Evolutionary conservation across 1,139 yeast genomes (phyloP).

Genomic region (Yamadazyma jaroonii): DNA sequence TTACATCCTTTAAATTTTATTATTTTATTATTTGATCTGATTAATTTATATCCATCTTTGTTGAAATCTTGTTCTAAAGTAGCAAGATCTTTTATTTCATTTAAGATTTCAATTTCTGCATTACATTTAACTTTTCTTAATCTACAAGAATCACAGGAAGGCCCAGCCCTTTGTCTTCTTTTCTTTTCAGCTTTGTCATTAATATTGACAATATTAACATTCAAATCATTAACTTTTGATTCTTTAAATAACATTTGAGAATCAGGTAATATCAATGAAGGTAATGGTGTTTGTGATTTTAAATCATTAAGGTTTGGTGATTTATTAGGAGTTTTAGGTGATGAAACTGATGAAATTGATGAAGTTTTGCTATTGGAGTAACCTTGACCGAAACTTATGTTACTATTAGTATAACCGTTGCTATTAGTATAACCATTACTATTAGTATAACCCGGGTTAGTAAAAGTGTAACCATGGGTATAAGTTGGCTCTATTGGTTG

Average conservation of each 20-base stretch:
- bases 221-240: not conserved
- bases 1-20: conserved; percentile 50
- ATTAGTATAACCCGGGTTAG: no score
- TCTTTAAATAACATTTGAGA: not conserved
- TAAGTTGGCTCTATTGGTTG: conserved; percentile 2
- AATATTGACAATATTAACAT: not conserved
- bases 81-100: not conserved
- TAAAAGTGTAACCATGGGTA: not conserved
- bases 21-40: conserved; percentile 31
- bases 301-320: conserved; percentile 1
- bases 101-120: conserved; percentile 47
- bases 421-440: not conserved
- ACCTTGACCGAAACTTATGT: not conserved
- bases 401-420: not conserved
- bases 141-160: conserved; percentile 73
- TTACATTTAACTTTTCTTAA: conserved; percentile 74
- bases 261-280: not conserved
- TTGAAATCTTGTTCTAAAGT: conserved; percentile 3
- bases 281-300: not conserved
- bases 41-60: conserved; percentile 11
- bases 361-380: conserved; percentile 1
- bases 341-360: conserved; percentile 1
- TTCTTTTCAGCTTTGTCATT: conserved; percentile 13
- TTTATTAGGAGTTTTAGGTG: conserved; percentile 4
- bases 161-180: conserved; percentile 67